phyloP scores from a whole-genome alignment of 2,329 filamentous ascomycete genomes.

The Neofusicoccum parvum region DNA sequence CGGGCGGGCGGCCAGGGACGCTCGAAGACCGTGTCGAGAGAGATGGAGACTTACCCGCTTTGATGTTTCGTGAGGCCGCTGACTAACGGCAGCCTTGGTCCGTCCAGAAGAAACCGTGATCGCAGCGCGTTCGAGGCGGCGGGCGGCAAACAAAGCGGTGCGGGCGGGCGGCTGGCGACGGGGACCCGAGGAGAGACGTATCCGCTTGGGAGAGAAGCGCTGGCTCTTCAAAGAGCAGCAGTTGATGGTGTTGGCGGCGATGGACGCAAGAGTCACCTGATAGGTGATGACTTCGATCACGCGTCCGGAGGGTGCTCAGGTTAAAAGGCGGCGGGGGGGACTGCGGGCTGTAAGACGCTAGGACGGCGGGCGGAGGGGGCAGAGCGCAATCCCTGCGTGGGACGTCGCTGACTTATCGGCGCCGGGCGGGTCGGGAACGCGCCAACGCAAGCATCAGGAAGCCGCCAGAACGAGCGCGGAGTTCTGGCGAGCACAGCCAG shows the following conservation, averaged over 20 bases:
- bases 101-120: slow-evolving; percentile 16
- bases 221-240: slow-evolving; percentile 4
- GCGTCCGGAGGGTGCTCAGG: not conserved
- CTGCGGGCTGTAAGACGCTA: slow-evolving; percentile 4
- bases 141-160: not conserved
- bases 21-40: slow-evolving; percentile 4
- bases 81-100: slow-evolving; percentile 19
- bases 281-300: not conserved
- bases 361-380: not conserved
- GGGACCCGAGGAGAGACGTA: not conserved
- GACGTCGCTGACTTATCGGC: not conserved
- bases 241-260: slow-evolving; percentile 2
- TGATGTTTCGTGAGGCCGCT: slow-evolving; percentile 20
- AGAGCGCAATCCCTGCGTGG: not conserved
- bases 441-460: slow-evolving; percentile 6
- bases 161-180: not conserved
- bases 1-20: not conserved
- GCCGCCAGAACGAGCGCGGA: not conserved
- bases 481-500: not conserved
- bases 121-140: not conserved
- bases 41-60: slow-evolving; percentile 21
- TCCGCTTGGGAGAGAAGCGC: not conserved
- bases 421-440: slow-evolving; percentile 16
- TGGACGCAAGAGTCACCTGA: slow-evolving; percentile 1
- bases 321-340: not conserved